phyloP scores from a whole-genome alignment of 2,329 filamentous ascomycete genomes.

The Proliferodiscus dingleyae region DNA sequence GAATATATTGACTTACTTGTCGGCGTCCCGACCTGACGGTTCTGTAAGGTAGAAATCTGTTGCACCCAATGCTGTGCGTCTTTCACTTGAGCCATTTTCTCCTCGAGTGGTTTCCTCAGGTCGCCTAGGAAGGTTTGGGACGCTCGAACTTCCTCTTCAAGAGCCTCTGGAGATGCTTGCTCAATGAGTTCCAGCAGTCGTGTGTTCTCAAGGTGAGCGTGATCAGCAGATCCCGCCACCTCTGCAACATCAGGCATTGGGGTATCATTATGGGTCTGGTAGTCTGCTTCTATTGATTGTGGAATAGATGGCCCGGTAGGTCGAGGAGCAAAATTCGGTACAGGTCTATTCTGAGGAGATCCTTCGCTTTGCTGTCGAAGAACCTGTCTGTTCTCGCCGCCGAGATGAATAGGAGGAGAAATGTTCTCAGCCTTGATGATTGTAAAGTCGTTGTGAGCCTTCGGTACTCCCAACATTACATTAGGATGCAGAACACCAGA shows the following conservation, averaged over 20 bases:
- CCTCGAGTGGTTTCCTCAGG: slow-evolving; percentile 20
- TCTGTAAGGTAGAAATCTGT: slow-evolving; percentile 21
- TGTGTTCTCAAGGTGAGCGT: slow-evolving; percentile 14
- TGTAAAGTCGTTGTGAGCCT: neutral
- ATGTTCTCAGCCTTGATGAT: slow-evolving; percentile 1
- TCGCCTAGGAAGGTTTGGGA: slow-evolving; percentile 21
- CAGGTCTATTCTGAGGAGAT: no score
- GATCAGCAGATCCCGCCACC: neutral
- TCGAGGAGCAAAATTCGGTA: no score
- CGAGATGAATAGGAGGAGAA: neutral
- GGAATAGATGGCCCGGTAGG: neutral
- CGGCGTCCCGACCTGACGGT: no score
- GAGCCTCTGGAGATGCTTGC: slow-evolving; percentile 15
- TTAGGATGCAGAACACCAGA: slow-evolving; percentile 5
- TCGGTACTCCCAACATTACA: no score
- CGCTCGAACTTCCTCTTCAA: slow-evolving; percentile 24
- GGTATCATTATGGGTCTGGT: neutral
- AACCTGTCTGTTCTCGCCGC: no score
- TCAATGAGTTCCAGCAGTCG: slow-evolving; percentile 22
- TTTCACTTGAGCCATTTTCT: slow-evolving; percentile 6
- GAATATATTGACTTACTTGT: no score
- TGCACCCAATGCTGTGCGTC: slow-evolving; percentile 25
- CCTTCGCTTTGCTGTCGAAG: no score
- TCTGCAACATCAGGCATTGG: neutral
- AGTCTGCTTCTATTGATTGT: neutral